These are phyloP conservation scores for Chlorella vulgaris DNA, from an alignment of 139 green algal species.

Conservation along the genomic window DNA sequence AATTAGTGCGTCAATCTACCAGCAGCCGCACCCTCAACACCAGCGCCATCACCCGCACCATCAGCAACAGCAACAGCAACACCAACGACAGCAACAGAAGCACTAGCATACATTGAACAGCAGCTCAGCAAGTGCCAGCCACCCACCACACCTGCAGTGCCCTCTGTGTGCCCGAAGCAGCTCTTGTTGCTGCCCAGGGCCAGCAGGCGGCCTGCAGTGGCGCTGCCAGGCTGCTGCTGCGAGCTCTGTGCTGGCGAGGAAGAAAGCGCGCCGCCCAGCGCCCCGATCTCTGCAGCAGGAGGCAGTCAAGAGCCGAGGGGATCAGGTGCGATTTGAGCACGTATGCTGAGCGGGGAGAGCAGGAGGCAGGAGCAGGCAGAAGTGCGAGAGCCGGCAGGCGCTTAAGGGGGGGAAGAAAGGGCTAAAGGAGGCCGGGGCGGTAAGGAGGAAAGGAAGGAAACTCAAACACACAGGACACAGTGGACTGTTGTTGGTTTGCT, in stretches of 20 bases:
- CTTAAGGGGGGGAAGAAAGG: too few relatives aligned
- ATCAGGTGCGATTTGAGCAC: background rate
- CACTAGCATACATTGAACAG: background rate
- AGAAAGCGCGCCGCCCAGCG: background rate
- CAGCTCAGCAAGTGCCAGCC: too few relatives aligned
- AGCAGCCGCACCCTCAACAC: too few relatives aligned
- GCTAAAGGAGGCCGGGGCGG: too few relatives aligned
- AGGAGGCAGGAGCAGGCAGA: background rate
- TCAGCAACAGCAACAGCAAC: background rate
- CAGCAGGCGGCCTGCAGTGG: background rate
- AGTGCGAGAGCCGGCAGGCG: background rate
- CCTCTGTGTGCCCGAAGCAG: conserved; percentile 65
- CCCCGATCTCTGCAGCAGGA: conserved; percentile 39
- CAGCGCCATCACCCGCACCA: background rate
- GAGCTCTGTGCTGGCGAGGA: background rate
- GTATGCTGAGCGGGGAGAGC: background rate
- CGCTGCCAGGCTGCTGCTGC: too few relatives aligned
- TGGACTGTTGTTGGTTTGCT: too few relatives aligned
- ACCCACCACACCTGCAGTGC: conserved; percentile 58
- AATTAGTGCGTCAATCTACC: too few relatives aligned
- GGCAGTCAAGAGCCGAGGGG: background rate
- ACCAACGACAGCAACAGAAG: background rate
- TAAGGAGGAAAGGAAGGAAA: too few relatives aligned
- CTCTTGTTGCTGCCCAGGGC: conserved; percentile 51
- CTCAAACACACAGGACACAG: too few relatives aligned